Conservation (phyloP, 192 early-diverging fungal genomes). For the Chytriomyces hyalinus region DNA sequence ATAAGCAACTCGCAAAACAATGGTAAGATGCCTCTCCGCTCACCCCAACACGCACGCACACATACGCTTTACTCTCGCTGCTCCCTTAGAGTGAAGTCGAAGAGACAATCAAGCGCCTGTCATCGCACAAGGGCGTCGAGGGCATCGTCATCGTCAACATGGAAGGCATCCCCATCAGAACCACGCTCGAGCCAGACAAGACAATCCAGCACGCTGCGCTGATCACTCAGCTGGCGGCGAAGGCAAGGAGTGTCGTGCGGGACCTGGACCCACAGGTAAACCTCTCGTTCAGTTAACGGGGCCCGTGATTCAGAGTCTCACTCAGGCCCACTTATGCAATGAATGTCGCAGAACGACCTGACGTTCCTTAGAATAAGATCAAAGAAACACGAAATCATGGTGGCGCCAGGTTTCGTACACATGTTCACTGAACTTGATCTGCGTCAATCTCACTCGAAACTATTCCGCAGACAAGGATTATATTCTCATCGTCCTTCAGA, state of each 20-base stretch:
- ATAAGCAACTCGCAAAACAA: too few relatives aligned
- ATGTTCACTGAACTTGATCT: neutral
- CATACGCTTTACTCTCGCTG: too few relatives aligned
- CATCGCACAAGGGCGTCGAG: slow-evolving; percentile 88
- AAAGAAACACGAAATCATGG: slow-evolving; percentile 96
- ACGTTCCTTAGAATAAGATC: slow-evolving; percentile 92
- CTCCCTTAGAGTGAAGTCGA: slow-evolving; percentile 75
- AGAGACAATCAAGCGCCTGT: slow-evolving; percentile 90
- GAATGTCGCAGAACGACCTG: slow-evolving; percentile 76
- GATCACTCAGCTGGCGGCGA: slow-evolving; percentile 80
- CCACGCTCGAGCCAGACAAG: slow-evolving; percentile 81
- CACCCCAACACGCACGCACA: too few relatives aligned
- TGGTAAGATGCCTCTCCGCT: too few relatives aligned
- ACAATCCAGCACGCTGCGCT: slow-evolving; percentile 83
- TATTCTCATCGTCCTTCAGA: slow-evolving; percentile 81
- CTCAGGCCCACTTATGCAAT: neutral
- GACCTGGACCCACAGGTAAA: slow-evolving; percentile 84
- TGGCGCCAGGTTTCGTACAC: slow-evolving; percentile 73
- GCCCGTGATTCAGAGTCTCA: neutral
- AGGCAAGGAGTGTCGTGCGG: slow-evolving; percentile 74
- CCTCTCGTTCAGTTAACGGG: neutral
- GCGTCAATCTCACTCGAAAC: neutral
- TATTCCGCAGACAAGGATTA: slow-evolving; percentile 77
- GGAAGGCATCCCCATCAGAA: slow-evolving; percentile 88
- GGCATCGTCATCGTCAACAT: slow-evolving; percentile 85